Conservation (phyloP, 345 rosid species). For the Kandelia obovata region DNA sequence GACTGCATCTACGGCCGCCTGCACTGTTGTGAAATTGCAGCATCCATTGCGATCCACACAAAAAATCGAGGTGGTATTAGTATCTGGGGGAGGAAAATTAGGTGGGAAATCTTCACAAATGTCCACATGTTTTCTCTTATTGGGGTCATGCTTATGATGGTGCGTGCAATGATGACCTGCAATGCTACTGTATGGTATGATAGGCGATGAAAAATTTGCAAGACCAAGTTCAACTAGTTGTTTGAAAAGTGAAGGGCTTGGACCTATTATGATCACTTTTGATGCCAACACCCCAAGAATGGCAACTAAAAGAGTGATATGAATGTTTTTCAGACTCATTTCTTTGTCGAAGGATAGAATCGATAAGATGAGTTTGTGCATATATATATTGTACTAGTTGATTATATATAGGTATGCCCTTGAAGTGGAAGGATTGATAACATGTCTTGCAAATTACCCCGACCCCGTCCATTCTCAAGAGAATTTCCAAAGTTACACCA, state of each 20-base stretch:
- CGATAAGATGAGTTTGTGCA: background rate
- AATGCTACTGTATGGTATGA: background rate
- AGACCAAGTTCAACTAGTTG: conserved; percentile 14
- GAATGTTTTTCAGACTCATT: conserved; percentile 33
- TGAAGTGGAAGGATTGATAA: conserved; percentile 71
- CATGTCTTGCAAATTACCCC: conserved; percentile 92
- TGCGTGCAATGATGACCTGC: conserved; percentile 11
- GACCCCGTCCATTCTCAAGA: conserved; percentile 22
- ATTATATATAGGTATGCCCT: conserved; percentile 37
- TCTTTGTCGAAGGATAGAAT: conserved; percentile 3
- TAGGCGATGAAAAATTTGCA: conserved; percentile 7
- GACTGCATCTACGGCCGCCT: conserved; percentile 65
- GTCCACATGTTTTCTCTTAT: conserved; percentile 25
- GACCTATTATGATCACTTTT: conserved; percentile 19
- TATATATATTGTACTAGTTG: background rate
- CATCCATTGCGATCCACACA: conserved; percentile 82
- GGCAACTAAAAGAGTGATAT: conserved; percentile 35
- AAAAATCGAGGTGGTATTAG: conserved; percentile 50
- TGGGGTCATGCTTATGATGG: conserved; percentile 22
- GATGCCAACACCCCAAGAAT: conserved; percentile 42
- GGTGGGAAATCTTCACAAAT: conserved; percentile 71
- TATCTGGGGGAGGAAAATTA: conserved; percentile 64
- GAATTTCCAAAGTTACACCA: conserved; percentile 26
- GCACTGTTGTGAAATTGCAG: conserved; percentile 83
- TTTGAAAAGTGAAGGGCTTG: conserved; percentile 9